These are phyloP conservation scores for Apiosordaria backusii DNA, from an alignment of 495 filamentous ascomycete species.

Conservation along the genomic window DNA sequence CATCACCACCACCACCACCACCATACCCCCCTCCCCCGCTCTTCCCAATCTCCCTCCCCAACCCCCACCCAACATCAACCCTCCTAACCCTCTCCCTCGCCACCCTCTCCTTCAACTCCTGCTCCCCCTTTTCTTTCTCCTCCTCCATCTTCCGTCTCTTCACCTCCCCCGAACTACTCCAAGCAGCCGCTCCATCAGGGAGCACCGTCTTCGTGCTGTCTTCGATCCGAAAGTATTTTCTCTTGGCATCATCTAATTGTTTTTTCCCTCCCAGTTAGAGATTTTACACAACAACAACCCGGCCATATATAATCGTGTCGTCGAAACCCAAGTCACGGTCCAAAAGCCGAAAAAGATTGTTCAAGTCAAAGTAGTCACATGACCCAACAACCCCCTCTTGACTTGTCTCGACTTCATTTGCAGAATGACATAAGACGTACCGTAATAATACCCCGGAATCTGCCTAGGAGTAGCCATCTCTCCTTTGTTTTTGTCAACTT, in stretches of 20 bases:
- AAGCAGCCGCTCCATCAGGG: slow-evolving; percentile 27
- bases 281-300: too few species aligned
- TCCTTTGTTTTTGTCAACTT: not conserved
- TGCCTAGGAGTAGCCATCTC: not conserved
- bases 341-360: not conserved
- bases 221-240: slow-evolving; percentile 44
- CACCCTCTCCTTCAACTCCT: slow-evolving; percentile 2
- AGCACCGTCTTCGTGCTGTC: not conserved
- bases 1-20: too few species aligned
- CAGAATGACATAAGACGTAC: not conserved
- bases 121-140: slow-evolving; percentile 9
- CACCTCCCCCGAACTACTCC: slow-evolving; percentile 27
- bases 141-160: slow-evolving; percentile 36
- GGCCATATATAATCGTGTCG: too few species aligned
- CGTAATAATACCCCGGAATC: slow-evolving; percentile 3
- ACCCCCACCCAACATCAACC: slow-evolving; percentile 11
- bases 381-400: slow-evolving; percentile 1
- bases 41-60: slow-evolving; percentile 16
- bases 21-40: slow-evolving; percentile 1
- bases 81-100: slow-evolving; percentile 24
- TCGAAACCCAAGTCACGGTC: slow-evolving; percentile 40
- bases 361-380: not conserved
- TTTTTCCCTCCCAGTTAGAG: not conserved
- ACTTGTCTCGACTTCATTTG: not conserved
- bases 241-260: slow-evolving; percentile 37